phyloP scores from a whole-genome alignment of 208 protist genomes.

The Leishmania braziliensis region DNA sequence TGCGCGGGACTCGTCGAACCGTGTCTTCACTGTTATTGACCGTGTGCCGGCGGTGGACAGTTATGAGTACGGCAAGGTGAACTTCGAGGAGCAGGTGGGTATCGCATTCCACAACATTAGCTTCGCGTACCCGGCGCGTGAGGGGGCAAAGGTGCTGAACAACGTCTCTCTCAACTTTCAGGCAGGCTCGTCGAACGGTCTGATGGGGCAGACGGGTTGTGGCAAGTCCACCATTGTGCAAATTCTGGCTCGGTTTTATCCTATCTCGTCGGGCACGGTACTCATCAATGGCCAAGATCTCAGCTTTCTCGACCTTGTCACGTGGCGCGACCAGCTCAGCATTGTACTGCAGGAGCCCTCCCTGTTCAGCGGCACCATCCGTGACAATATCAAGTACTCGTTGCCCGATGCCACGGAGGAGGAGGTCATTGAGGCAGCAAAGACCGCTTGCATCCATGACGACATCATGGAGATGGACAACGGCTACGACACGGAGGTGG shows the following conservation, averaged over 20 bases:
- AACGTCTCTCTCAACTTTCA: constrained; percentile 42
- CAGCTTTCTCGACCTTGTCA: constrained; percentile 39
- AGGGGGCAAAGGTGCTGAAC: constrained; percentile 51
- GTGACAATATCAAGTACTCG: constrained; percentile 75
- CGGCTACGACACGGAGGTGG: constrained; percentile 71
- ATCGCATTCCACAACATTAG: constrained; percentile 52
- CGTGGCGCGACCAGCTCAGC: constrained; percentile 64
- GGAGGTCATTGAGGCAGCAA: constrained; percentile 46
- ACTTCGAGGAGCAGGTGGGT: constrained; percentile 44
- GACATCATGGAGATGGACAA: constrained; percentile 35
- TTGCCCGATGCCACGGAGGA: constrained; percentile 42
- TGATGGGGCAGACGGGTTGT: constrained; percentile 90
- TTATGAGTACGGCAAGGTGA: constrained; percentile 42
- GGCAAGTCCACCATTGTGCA: constrained; percentile 88
- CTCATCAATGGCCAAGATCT: constrained; percentile 42
- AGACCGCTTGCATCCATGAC: constrained; percentile 44
- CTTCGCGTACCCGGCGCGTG: constrained; percentile 68
- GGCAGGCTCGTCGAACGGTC: constrained; percentile 54
- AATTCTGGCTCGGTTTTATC: constrained; percentile 70
- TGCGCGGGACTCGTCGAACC: constrained; percentile 45
- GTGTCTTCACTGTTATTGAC: constrained; percentile 79
- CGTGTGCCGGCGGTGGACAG: constrained; percentile 65
- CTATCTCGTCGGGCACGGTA: constrained; percentile 45
- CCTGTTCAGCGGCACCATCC: constrained; percentile 77
- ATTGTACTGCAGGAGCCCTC: constrained; percentile 85